phyloP scores from a whole-genome alignment of 768 basidiomycete species.

The Paxillus ammoniavirescens region DNA sequence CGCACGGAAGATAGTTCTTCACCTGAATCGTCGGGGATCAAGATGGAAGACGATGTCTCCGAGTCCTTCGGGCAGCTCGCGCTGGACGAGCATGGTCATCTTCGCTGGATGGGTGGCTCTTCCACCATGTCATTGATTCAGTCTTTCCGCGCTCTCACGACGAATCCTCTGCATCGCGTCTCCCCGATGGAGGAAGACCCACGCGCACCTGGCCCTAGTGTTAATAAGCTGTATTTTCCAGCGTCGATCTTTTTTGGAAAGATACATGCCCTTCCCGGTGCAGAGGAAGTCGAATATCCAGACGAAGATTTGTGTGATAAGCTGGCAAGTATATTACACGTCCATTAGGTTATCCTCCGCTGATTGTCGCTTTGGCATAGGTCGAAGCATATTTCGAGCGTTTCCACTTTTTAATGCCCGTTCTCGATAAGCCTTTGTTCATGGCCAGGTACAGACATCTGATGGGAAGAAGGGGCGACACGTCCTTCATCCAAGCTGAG shows the following conservation, averaged over 20 bases:
- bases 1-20: constrained; percentile 33
- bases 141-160: constrained; percentile 76
- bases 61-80: constrained; percentile 88
- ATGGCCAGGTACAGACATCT: constrained; percentile 65
- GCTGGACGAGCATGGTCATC: constrained; percentile 85
- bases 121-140: constrained; percentile 92
- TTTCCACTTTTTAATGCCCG: constrained; percentile 85
- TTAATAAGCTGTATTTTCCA: constrained; percentile 86
- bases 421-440: constrained; percentile 85
- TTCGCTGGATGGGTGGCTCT: constrained; percentile 90
- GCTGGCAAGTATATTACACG: constrained; percentile 51
- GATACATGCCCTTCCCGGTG: constrained; percentile 74
- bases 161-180: constrained; percentile 70
- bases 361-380: constrained; percentile 40
- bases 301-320: constrained; percentile 84
- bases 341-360: constrained; percentile 12
- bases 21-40: constrained; percentile 32
- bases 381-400: constrained; percentile 85
- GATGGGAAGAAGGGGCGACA: constrained; percentile 68
- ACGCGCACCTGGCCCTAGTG: constrained; percentile 71
- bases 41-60: constrained; percentile 66
- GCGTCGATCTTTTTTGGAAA: constrained; percentile 86
- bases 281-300: constrained; percentile 87
- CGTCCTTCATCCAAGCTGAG: constrained; percentile 52
- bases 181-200: constrained; percentile 87